Evolutionary conservation across 768 basidiomycete species (phyloP).

Genomic region (Mycena kentingensis): DNA sequence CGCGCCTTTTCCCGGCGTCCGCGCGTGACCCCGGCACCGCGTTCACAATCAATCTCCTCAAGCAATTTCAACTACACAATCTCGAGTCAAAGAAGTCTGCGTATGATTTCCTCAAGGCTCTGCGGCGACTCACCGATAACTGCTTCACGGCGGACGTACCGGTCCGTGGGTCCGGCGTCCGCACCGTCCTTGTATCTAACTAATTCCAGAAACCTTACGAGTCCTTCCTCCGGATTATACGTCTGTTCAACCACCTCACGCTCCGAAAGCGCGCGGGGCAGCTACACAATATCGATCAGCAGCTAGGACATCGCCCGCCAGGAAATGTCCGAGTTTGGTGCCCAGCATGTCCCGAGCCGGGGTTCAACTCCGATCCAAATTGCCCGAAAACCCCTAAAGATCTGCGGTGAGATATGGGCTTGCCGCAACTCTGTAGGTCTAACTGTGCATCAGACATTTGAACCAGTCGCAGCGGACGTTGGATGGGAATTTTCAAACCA

Average conservation of each 20-base stretch:
- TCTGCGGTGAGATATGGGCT: not conserved
- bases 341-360: constrained; percentile 9
- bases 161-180: not conserved
- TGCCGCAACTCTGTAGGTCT: not conserved
- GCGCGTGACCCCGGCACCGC: constrained; percentile 1
- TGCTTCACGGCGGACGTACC: constrained; percentile 5
- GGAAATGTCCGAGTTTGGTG: constrained; percentile 6
- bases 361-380: constrained; percentile 5
- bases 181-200: not conserved
- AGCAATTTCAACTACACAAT: constrained; percentile 7
- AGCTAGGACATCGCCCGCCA: constrained; percentile 1
- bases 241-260: constrained; percentile 1
- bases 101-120: constrained; percentile 5
- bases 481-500: constrained; percentile 7
- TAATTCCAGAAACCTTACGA: constrained; percentile 3
- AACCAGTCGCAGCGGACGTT: not conserved
- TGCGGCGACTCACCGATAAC: constrained; percentile 6
- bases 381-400: not conserved
- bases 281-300: constrained; percentile 1
- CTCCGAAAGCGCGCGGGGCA: constrained; percentile 3
- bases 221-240: not conserved
- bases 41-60: not conserved
- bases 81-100: constrained; percentile 9
- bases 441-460: not conserved
- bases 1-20: constrained; percentile 7